Conservation (phyloP, 2,329 filamentous ascomycete genomes). For the Setomelanomma holmii region DNA sequence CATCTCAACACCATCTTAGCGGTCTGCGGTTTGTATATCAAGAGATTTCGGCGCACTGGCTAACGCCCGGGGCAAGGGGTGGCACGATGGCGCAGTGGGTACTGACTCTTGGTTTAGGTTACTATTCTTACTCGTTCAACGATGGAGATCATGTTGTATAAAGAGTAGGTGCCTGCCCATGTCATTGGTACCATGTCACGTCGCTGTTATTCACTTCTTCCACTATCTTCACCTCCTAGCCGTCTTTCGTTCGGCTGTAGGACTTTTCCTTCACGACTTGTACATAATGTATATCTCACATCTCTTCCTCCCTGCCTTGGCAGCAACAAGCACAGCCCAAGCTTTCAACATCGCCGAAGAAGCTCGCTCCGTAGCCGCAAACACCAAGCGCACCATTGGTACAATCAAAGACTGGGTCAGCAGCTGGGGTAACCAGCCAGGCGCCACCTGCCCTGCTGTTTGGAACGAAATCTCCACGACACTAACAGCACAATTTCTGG, state of each 20-base stretch:
- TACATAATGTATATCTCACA: slow-evolving; percentile 46
- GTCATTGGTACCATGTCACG: slow-evolving; percentile 11
- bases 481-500: slow-evolving; percentile 42
- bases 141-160: slow-evolving; percentile 26
- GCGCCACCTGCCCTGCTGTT: slow-evolving; percentile 33
- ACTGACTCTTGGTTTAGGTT: slow-evolving; percentile 14
- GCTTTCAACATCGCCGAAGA: slow-evolving; percentile 33
- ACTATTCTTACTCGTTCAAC: slow-evolving; percentile 19
- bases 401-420: slow-evolving; percentile 13
- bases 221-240: slow-evolving; percentile 1
- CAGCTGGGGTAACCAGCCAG: too few species aligned
- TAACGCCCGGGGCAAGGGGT: slow-evolving; percentile 13
- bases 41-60: slow-evolving; percentile 11
- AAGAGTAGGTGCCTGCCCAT: slow-evolving; percentile 14
- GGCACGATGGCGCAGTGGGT: slow-evolving; percentile 5
- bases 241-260: slow-evolving; percentile 14
- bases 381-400: slow-evolving; percentile 24
- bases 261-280: slow-evolving; percentile 6
- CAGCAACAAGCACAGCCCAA: slow-evolving; percentile 31
- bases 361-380: slow-evolving; percentile 13
- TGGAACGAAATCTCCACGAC: slow-evolving; percentile 43
- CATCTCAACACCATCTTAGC: slow-evolving; percentile 23
- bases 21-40: slow-evolving; percentile 20
- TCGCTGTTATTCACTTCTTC: slow-evolving; percentile 18
- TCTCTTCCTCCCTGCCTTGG: slow-evolving; percentile 32